Conservation (phyloP, 2,329 filamentous ascomycete species). For the Fusarium compactum region DNA sequence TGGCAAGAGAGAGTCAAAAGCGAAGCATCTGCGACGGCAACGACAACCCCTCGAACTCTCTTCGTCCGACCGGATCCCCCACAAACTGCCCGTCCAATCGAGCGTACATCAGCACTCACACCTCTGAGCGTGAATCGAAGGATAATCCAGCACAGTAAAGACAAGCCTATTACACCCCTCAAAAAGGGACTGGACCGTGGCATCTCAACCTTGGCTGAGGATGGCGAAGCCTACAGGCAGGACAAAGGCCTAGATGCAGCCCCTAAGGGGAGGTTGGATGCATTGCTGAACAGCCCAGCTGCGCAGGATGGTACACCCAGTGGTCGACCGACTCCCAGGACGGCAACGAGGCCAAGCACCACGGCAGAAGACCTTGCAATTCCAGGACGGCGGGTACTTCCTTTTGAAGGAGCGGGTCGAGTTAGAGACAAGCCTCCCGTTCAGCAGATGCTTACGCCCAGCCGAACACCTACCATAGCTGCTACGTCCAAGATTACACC, state of each 20-base stretch:
- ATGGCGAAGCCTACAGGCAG: conserved; percentile 55
- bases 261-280: conserved; percentile 49
- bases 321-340: conserved; percentile 43
- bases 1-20: conserved; percentile 16
- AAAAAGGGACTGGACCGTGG: conserved; percentile 50
- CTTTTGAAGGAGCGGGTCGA: conserved; percentile 48
- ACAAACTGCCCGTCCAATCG: conserved; percentile 35
- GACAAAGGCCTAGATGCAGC: conserved; percentile 18
- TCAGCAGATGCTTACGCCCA: conserved; percentile 20
- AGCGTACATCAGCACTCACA: conserved; percentile 50
- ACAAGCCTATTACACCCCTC: conserved; percentile 36
- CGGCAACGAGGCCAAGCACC: conserved; percentile 30
- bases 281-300: conserved; percentile 51
- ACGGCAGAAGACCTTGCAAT: conserved; percentile 48
- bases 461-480: conserved; percentile 4
- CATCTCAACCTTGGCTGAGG: conserved; percentile 62
- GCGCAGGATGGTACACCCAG: conserved; percentile 42
- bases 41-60: conserved; percentile 32
- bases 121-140: conserved; percentile 54
- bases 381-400: conserved; percentile 57
- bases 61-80: conserved; percentile 40
- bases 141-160: conserved; percentile 36
- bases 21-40: conserved; percentile 14
- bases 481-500: conserved; percentile 23
- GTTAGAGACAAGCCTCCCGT: conserved; percentile 25